Evolutionary conservation across 352 stramenopile genomes (phyloP).

Genomic region (Thraustotheca clavata): DNA sequence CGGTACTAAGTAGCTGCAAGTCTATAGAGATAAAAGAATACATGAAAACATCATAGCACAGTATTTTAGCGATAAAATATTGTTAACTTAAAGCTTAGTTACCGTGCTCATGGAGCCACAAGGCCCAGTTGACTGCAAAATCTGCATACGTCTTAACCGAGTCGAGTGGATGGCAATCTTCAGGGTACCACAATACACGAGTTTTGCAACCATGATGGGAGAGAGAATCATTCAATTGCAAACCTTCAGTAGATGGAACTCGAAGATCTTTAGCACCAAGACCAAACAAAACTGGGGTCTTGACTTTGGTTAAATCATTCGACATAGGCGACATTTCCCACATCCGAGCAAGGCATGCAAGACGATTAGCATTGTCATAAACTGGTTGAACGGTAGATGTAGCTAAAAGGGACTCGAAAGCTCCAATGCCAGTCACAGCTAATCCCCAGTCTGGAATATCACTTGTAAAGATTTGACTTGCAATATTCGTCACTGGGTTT

Average conservation of each 20-base stretch:
- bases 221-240: conserved; percentile 91
- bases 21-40: too few relatives aligned
- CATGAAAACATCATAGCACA: neutral
- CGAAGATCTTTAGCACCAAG: conserved; percentile 88
- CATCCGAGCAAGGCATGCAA: conserved; percentile 63
- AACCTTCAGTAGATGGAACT: conserved; percentile 85
- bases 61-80: neutral
- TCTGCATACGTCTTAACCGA: conserved; percentile 58
- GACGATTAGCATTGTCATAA: conserved; percentile 27
- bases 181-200: conserved; percentile 58
- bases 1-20: conserved; percentile 6
- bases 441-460: conserved; percentile 97
- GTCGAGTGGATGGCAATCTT: conserved; percentile 61
- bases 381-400: conserved; percentile 37
- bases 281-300: conserved; percentile 86
- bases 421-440: conserved; percentile 69
- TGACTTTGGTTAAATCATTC: conserved; percentile 77
- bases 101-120: conserved; percentile 54
- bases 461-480: conserved; percentile 87
- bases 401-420: conserved; percentile 83
- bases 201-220: conserved; percentile 39
- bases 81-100: neutral
- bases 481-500: conserved; percentile 93
- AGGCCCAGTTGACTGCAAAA: conserved; percentile 66
- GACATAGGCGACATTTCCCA: conserved; percentile 84